A percentile compares a stretch with the other conserved stretches of the same genome.
Conservation (phyloP, 108 stramenopile genomes). For the Ochromonas danica region DNA sequence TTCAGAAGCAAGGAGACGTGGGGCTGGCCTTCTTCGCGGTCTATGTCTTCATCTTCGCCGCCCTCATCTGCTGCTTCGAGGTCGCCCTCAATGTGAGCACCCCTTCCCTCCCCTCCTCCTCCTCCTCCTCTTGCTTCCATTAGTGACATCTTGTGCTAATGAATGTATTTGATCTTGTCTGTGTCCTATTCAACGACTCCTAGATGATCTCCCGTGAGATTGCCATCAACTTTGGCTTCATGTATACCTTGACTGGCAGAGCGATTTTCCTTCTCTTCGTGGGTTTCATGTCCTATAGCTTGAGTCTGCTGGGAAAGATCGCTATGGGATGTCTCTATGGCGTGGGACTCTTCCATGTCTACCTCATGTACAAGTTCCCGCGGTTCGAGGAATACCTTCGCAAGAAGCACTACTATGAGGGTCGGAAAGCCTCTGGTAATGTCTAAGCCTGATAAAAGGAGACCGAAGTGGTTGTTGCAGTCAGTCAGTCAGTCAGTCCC, state of each 20-base stretch:
- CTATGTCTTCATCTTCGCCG: background rate
- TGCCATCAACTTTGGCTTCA: slow-evolving; percentile 7
- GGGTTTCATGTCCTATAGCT: slow-evolving; percentile 9
- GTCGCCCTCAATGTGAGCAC: background rate
- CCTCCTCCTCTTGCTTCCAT: background rate
- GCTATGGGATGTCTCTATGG: background rate
- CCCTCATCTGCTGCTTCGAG: slow-evolving; percentile 18
- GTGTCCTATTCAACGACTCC: background rate
- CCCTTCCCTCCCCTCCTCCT: too few species aligned
- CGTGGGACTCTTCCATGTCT: slow-evolving; percentile 19
- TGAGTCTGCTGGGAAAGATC: background rate
- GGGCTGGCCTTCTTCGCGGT: slow-evolving; percentile 6
- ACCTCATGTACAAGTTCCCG: slow-evolving; percentile 3
- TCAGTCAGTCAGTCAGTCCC: too few species aligned
- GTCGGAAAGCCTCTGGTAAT: background rate
- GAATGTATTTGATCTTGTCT: background rate
- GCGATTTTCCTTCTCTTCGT: background rate
- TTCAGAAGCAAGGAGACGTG: background rate
- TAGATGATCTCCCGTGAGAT: background rate
- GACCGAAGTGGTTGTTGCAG: too few species aligned
- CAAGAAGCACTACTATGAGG: slow-evolving; percentile 30
- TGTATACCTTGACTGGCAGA: slow-evolving; percentile 6
- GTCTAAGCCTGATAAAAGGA: too few species aligned
- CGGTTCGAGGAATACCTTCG: slow-evolving; percentile 23
- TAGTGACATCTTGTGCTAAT: background rate